Conservation (phyloP, 768 basidiomycete species). For the Rubroboletus pulcherrimus region DNA sequence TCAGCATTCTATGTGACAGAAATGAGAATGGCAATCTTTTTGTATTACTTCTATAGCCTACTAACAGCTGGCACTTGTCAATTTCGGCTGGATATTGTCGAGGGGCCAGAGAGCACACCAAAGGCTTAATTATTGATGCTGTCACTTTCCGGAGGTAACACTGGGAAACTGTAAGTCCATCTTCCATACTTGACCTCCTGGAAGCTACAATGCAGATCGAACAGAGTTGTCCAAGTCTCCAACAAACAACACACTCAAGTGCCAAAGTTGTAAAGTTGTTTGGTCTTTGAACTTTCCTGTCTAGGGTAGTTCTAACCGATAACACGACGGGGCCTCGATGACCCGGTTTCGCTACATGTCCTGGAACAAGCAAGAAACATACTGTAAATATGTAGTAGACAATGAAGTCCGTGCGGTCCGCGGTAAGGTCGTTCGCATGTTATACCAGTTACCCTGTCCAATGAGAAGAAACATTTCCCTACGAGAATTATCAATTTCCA, state of each 20-base stretch:
- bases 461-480: conserved; percentile 1
- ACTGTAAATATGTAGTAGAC: not conserved
- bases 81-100: conserved; percentile 45
- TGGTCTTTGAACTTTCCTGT: not conserved
- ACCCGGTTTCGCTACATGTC: not conserved
- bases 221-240: conserved; percentile 55
- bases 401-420: not conserved
- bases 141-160: conserved; percentile 72
- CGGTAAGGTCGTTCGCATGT: not conserved
- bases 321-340: not conserved
- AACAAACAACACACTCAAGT: conserved; percentile 27
- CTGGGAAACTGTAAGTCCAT: conserved; percentile 57
- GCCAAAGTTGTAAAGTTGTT: conserved; percentile 3
- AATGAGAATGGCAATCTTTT: not conserved
- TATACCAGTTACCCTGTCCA: conserved; percentile 3
- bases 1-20: no score
- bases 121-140: conserved; percentile 63
- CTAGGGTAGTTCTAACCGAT: not conserved
- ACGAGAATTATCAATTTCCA: not conserved
- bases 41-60: not conserved
- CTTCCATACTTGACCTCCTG: not conserved
- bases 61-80: no score
- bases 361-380: conserved; percentile 6
- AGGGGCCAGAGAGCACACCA: conserved; percentile 72
- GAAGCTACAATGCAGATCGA: conserved; percentile 6